phyloP scores from a whole-genome alignment of 495 filamentous ascomycete species.

The Lasiosphaeria hispida region DNA sequence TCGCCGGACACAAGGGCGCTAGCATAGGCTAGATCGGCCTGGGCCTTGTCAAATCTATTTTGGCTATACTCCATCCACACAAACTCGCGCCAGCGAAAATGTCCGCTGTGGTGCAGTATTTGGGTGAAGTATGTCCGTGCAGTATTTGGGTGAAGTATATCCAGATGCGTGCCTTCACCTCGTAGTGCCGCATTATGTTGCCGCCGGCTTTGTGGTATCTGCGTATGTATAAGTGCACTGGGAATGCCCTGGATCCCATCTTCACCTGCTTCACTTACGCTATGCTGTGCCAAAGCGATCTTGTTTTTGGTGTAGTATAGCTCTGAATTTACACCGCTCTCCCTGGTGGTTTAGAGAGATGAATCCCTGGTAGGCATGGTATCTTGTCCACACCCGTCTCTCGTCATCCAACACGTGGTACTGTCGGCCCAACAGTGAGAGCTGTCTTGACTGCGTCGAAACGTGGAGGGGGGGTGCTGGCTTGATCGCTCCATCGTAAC shows the following conservation, averaged over 20 bases:
- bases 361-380: neutral
- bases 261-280: neutral
- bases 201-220: neutral
- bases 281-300: neutral
- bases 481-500: too few relatives aligned
- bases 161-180: slow-evolving; percentile 2
- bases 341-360: neutral
- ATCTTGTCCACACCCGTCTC: neutral
- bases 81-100: neutral
- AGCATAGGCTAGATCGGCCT: neutral
- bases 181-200: neutral
- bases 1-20: too few relatives aligned
- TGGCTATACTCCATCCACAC: neutral
- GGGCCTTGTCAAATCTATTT: too few relatives aligned
- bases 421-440: slow-evolving; percentile 22
- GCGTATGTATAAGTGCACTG: neutral
- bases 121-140: neutral
- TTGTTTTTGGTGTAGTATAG: neutral
- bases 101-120: neutral
- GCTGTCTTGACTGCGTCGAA: neutral
- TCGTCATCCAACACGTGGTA: neutral
- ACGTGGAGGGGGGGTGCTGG: too few relatives aligned
- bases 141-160: neutral
- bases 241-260: neutral
- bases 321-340: neutral